Percentiles rank a stretch among this genome's conserved stretches.
Evolutionary conservation across 148 eudicot species (phyloP).

Genomic region (Amaranthus cruentus): DNA sequence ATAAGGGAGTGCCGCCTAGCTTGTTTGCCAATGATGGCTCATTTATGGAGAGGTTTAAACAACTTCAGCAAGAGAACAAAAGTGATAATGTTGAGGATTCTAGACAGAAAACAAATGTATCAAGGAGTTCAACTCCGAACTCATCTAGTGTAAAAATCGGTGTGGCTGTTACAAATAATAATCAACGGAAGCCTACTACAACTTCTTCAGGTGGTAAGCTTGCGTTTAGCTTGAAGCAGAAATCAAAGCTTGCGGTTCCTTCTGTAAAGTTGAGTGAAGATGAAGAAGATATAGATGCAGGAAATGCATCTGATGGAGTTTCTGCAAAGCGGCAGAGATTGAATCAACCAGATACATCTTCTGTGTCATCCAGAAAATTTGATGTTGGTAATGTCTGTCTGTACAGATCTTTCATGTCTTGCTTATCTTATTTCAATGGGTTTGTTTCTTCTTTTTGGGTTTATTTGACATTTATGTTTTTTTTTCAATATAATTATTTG

Average conservation of each 20-base stretch:
- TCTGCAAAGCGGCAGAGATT: slow-evolving; percentile 38
- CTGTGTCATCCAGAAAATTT: slow-evolving; percentile 23
- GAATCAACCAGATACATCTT: slow-evolving; percentile 29
- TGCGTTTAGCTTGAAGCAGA: slow-evolving; percentile 89
- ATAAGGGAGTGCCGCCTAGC: slow-evolving; percentile 56
- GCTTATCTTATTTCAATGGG: slow-evolving; percentile 6
- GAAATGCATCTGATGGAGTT: slow-evolving; percentile 28
- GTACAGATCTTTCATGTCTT: slow-evolving; percentile 22
- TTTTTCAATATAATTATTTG: not conserved
- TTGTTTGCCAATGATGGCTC: slow-evolving; percentile 91
- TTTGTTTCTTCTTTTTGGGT: not conserved
- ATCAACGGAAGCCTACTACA: slow-evolving; percentile 28
- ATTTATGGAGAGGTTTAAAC: slow-evolving; percentile 93
- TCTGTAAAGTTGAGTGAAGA: slow-evolving; percentile 75
- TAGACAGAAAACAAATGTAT: slow-evolving; percentile 28
- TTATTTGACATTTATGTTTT: not conserved
- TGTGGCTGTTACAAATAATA: slow-evolving; percentile 35
- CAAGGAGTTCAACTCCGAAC: slow-evolving; percentile 41
- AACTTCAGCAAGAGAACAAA: slow-evolving; percentile 62
- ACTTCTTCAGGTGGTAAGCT: slow-evolving; percentile 69
- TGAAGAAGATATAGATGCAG: slow-evolving; percentile 34
- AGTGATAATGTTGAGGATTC: slow-evolving; percentile 34
- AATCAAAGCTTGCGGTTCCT: slow-evolving; percentile 76
- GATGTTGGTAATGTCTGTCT: slow-evolving; percentile 48
- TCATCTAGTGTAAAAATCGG: slow-evolving; percentile 38